Evolutionary conservation across 306 rosid species (phyloP).

Genomic region (Casuarina equisetifolia): DNA sequence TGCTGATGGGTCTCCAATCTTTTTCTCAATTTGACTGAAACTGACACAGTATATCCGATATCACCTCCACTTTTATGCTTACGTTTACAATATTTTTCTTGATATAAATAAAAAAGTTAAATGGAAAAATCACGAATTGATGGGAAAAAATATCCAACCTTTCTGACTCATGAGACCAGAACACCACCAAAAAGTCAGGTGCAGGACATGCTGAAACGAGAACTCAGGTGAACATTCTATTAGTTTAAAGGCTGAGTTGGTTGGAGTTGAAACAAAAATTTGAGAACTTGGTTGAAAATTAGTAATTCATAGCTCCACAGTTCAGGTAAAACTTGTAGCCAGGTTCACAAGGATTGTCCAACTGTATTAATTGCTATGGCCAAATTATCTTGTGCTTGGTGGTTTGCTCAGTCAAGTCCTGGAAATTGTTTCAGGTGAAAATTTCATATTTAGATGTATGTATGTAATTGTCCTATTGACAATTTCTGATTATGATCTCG

Average conservation of each 20-base stretch:
- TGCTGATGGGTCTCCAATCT: background rate
- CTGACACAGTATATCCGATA: background rate
- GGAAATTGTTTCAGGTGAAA: slow-evolving; percentile 1
- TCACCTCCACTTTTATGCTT: background rate
- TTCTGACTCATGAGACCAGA: background rate
- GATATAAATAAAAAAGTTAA: background rate
- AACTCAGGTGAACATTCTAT: background rate
- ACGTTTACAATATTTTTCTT: background rate
- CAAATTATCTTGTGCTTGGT: background rate
- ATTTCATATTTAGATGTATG: background rate
- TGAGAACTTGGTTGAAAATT: background rate
- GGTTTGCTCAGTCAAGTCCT: background rate
- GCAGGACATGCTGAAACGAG: slow-evolving; percentile 1
- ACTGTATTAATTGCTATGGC: background rate
- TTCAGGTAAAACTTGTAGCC: slow-evolving; percentile 10
- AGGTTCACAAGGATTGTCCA: background rate
- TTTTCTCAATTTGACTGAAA: background rate
- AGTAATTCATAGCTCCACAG: background rate
- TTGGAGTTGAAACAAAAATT: background rate
- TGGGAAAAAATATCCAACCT: background rate
- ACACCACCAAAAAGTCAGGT: background rate
- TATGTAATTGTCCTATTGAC: background rate
- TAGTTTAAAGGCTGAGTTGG: background rate
- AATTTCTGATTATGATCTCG: background rate
- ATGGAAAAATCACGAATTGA: background rate